These are phyloP conservation scores for Tritrichomonas musculus DNA, from an alignment of 208 protist genomes.

Conservation along the genomic window DNA sequence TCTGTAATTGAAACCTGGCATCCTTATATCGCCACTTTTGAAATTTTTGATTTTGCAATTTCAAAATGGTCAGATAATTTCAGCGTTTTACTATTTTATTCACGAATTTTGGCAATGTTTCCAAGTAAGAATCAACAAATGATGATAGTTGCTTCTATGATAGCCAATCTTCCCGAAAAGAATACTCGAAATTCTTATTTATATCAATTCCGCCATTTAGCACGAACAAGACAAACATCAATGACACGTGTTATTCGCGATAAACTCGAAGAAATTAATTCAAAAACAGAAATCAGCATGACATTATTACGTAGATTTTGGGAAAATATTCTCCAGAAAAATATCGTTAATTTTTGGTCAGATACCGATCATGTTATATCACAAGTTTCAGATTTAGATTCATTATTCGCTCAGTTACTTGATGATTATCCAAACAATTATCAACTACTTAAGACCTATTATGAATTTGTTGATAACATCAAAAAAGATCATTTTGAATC, in stretches of 20 bases:
- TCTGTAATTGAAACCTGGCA: neutral
- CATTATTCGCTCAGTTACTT: neutral
- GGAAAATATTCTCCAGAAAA: neutral
- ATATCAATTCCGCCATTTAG: neutral
- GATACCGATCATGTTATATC: neutral
- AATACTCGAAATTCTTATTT: neutral
- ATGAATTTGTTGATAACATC: neutral
- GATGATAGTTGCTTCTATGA: neutral
- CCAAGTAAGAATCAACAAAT: neutral
- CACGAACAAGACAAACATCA: neutral
- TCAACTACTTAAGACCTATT: neutral
- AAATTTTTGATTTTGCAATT: neutral
- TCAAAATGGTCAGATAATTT: neutral
- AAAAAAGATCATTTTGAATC: neutral
- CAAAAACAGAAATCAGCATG: neutral
- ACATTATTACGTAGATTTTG: neutral
- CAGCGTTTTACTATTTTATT: neutral
- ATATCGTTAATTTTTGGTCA: neutral
- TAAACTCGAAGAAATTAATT: neutral
- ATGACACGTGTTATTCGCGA: neutral
- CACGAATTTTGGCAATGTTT: neutral
- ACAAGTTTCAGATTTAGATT: neutral
- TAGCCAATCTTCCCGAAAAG: neutral
- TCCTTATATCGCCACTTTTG: neutral
- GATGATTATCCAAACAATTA: neutral